These are phyloP conservation scores for Umbelopsis sp. DNA, from an alignment of 192 early-diverging fungal species.

Conservation along the genomic window DNA sequence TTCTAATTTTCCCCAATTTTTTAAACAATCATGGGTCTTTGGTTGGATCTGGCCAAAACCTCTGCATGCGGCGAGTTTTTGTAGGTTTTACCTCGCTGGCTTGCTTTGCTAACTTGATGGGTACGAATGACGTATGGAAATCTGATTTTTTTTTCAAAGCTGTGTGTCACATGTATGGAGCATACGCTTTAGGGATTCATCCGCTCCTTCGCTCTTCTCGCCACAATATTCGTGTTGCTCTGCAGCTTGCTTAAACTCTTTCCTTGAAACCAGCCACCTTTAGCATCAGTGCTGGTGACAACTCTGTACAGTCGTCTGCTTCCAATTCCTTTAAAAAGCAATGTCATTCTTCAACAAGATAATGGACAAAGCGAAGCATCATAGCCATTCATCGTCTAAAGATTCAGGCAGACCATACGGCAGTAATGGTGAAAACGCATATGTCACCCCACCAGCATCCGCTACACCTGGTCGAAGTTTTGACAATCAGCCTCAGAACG, in stretches of 20 bases:
- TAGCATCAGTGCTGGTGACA: neutral
- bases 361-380: conserved; percentile 33
- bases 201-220: conserved; percentile 8
- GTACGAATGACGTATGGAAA: neutral
- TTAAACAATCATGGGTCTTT: neutral
- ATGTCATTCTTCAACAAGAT: conserved; percentile 43
- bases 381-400: conserved; percentile 7
- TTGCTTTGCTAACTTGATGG: too few relatives aligned
- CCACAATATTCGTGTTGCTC: conserved; percentile 7
- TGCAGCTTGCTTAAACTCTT: neutral
- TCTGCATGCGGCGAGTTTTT: neutral
- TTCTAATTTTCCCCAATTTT: too few relatives aligned
- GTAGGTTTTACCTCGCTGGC: neutral
- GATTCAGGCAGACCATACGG: neutral
- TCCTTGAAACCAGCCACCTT: neutral
- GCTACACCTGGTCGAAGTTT: conserved; percentile 1
- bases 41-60: neutral
- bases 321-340: conserved; percentile 3
- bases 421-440: neutral
- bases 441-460: conserved; percentile 20
- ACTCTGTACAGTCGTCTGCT: neutral
- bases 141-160: neutral
- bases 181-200: neutral
- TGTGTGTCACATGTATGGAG: conserved; percentile 12
- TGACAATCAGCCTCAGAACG: neutral